Base-by-base conservation (phyloP, 2,329 filamentous ascomycete genomes). In the Ceratocystiopsis sp. region DNA sequence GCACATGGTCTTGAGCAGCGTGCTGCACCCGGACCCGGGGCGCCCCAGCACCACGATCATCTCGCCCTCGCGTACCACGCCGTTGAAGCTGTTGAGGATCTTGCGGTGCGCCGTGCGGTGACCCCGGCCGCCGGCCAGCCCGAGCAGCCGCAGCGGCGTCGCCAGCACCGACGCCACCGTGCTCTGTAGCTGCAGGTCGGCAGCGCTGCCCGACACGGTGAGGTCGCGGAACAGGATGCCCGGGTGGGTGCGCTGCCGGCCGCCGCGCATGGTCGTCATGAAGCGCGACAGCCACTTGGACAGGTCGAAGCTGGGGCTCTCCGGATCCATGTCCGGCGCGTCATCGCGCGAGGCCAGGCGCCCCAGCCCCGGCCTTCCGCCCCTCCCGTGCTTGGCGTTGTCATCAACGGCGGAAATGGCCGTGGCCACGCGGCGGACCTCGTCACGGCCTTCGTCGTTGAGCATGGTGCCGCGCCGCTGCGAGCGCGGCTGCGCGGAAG, bases 121-220 rank as follows among this genome's bases (percentile, higher is more conserved):
- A 66, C 62, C 40, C 49, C 68, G 51, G 3, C 71, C 71, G 34
- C 80, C 54, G 1, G 75, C 47, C 50, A 68, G 61, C 45, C 66
- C 64, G 1, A 61, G 52, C 17, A 65, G 45, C 11, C 63, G 61
- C 4, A 79, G 56, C 62, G 68, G 72, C 0, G 58, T 52, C 38
- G 69, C 67, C 3, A 80, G 56, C 61, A 68, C 73, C 48, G 79
- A 79, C 45, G 60, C 64, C 35, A 80, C 73, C 48, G 77, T 69
- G 59, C 75, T 75, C 55, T 84, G 80, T 57, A 78, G 82, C 55
- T 84, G 78, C 2, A 78, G 80, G 2, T 73, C 65, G 34, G 69
- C 70, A 29, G 78, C 78, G 50, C 69, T 83, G 36, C 79, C 78
- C 52, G 77, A 73, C 4, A 82, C 75, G 45, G 72, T 80, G 44